A percentile compares a stretch with the other conserved stretches of the same genome.
phyloP scores from a whole-genome alignment of 2,329 filamentous ascomycete genomes.

The Trichoderma brevicompactum region DNA sequence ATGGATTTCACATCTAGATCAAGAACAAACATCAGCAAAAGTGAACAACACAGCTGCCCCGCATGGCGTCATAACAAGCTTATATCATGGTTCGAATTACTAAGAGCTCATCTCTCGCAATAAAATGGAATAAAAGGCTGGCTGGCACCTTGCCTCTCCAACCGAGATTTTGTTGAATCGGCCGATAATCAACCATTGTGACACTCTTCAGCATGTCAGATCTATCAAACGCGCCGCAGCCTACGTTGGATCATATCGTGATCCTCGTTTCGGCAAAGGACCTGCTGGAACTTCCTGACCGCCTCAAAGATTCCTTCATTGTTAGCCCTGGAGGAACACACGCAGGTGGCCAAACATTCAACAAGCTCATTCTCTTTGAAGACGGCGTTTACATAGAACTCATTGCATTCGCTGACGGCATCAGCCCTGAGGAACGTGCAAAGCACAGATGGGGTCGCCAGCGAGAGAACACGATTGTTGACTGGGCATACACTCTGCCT shows the following conservation, averaged over 20 bases:
- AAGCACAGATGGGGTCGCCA: conserved; percentile 64
- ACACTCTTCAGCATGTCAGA: not conserved
- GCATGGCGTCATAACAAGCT: conserved; percentile 26
- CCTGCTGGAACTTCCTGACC: conserved; percentile 52
- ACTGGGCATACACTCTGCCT: conserved; percentile 61
- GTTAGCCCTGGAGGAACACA: conserved; percentile 65
- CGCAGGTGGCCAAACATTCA: conserved; percentile 63
- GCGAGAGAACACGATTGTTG: conserved; percentile 56
- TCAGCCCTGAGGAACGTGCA: conserved; percentile 45
- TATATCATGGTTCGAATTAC: conserved; percentile 1
- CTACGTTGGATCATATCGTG: conserved; percentile 65
- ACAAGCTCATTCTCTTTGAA: conserved; percentile 64
- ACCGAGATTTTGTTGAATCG: not conserved
- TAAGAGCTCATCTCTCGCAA: not conserved
- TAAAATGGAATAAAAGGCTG: not conserved
- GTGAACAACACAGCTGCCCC: not conserved
- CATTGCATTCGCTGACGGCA: conserved; percentile 61
- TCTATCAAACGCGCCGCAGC: conserved; percentile 27
- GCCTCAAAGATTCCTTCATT: conserved; percentile 59
- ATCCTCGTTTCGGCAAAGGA: conserved; percentile 57
- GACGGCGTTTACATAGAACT: conserved; percentile 71
- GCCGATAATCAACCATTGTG: not conserved
- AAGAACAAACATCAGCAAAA: not conserved
- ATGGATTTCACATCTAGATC: not conserved
- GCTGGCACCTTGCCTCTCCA: not conserved